Percentiles rank a stretch among this genome's conserved stretches.
These are phyloP conservation scores for Nigrospora sphaerica DNA, from an alignment of 2,329 filamentous ascomycete genomes.

Conservation along the genomic window DNA sequence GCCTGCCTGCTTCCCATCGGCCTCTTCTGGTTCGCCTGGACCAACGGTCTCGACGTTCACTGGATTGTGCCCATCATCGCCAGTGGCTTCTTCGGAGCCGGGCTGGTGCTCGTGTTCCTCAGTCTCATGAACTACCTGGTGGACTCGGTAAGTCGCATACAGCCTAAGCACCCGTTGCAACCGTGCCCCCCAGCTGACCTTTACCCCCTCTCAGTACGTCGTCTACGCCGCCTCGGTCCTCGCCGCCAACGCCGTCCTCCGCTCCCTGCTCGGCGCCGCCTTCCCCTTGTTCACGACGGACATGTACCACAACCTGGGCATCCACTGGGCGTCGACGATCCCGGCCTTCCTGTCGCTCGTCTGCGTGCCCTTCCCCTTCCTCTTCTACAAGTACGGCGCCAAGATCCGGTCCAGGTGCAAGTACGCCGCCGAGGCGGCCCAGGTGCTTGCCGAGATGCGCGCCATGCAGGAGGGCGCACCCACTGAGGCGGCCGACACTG, in stretches of 20 bases:
- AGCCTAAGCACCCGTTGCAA: neutral
- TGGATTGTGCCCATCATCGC: constrained; percentile 38
- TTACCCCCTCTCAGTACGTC: constrained; percentile 58
- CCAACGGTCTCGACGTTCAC: constrained; percentile 45
- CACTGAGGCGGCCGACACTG: too few relatives aligned
- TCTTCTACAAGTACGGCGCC: constrained; percentile 68
- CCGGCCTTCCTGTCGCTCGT: constrained; percentile 49
- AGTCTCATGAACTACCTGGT: constrained; percentile 51
- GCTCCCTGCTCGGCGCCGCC: constrained; percentile 63
- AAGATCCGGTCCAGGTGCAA: constrained; percentile 60
- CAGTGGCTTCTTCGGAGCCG: constrained; percentile 28
- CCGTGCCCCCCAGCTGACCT: constrained; percentile 62
- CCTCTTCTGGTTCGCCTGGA: constrained; percentile 66
- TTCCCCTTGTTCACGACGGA: constrained; percentile 63
- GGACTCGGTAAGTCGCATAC: constrained; percentile 33
- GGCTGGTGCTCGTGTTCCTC: constrained; percentile 49
- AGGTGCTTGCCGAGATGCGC: constrained; percentile 25
- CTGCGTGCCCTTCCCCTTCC: constrained; percentile 53
- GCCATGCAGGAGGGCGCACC: neutral
- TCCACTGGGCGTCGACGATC: constrained; percentile 50
- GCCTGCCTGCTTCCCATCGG: constrained; percentile 55
- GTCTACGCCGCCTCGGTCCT: constrained; percentile 71
- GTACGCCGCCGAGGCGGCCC: constrained; percentile 60
- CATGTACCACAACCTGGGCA: constrained; percentile 36
- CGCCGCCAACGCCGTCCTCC: constrained; percentile 64